Evolutionary conservation across 2,329 filamentous ascomycete species (phyloP).

Genomic region (Fusarium brachygibbosum): DNA sequence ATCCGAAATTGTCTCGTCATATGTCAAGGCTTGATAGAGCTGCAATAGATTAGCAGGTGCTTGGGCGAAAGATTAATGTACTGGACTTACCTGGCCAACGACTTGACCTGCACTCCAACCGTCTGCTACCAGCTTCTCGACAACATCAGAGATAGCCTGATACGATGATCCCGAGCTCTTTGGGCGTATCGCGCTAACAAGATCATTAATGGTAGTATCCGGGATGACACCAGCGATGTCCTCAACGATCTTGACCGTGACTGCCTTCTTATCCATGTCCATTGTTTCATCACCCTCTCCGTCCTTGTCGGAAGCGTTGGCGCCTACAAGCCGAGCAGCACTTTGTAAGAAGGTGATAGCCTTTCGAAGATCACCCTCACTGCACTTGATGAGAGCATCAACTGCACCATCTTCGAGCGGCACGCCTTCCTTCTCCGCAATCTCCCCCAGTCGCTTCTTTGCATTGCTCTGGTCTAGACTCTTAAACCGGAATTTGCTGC

Average conservation of each 20-base stretch:
- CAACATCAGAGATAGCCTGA: conserved; percentile 78
- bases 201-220: conserved; percentile 74
- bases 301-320: conserved; percentile 64
- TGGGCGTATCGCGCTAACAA: conserved; percentile 83
- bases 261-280: conserved; percentile 69
- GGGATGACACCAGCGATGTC: conserved; percentile 98
- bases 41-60: conserved; percentile 51
- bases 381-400: conserved; percentile 86
- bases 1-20: conserved; percentile 86
- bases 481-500: conserved; percentile 98
- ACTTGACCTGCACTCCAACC: conserved; percentile 97
- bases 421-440: conserved; percentile 84
- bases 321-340: conserved; percentile 88
- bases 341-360: conserved; percentile 97
- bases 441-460: conserved; percentile 81
- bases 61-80: neutral
- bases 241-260: conserved; percentile 86
- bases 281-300: conserved; percentile 71
- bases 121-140: conserved; percentile 93
- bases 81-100: conserved; percentile 75
- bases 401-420: conserved; percentile 81
- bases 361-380: conserved; percentile 94
- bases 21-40: conserved; percentile 86
- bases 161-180: conserved; percentile 75
- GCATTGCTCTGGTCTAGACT: conserved; percentile 90